Evolutionary conservation across 2,329 filamentous ascomycete species (phyloP).

Genomic region (Knoxdaviesia capensis): DNA sequence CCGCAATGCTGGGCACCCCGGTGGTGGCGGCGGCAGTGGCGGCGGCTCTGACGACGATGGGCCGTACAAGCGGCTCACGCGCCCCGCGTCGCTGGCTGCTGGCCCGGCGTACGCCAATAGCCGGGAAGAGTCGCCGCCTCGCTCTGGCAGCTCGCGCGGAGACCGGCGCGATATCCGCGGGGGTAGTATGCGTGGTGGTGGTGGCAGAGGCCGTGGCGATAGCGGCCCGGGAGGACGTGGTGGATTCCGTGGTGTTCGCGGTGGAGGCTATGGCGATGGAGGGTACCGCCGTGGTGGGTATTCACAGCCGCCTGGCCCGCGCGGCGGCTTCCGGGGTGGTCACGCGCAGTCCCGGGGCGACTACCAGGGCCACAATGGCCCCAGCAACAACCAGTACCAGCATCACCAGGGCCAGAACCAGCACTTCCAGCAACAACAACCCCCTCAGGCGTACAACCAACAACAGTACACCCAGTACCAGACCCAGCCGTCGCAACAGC

Average conservation of each 20-base stretch:
- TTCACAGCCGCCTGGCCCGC: neutral
- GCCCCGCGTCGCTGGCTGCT: conserved; percentile 42
- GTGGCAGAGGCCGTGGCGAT: conserved; percentile 15
- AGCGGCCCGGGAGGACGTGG: conserved; percentile 16
- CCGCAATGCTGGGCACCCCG: conserved; percentile 16
- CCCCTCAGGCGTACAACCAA: neutral
- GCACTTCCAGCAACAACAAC: too few species aligned
- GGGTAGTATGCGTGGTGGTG: conserved; percentile 16
- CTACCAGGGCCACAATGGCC: neutral
- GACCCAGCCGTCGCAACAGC: conserved; percentile 6
- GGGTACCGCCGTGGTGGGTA: neutral
- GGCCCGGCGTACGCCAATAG: conserved; percentile 23
- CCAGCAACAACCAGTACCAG: neutral
- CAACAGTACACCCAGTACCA: neutral
- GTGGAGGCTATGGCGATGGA: conserved; percentile 12
- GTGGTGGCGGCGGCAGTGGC: conserved; percentile 17
- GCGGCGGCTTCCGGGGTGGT: too few species aligned
- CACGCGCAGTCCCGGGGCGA: neutral
- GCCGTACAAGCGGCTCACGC: conserved; percentile 49
- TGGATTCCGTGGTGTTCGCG: neutral
- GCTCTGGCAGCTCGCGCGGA: conserved; percentile 15
- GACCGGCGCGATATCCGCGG: conserved; percentile 24
- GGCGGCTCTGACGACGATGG: conserved; percentile 53
- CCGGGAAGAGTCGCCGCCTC: conserved; percentile 17
- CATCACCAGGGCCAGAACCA: neutral